Evolutionary conservation across 1,284 basidiomycete species (phyloP), one percentile per base, ranked within the genome.

Genomic region (Marasmius sp.): DNA sequence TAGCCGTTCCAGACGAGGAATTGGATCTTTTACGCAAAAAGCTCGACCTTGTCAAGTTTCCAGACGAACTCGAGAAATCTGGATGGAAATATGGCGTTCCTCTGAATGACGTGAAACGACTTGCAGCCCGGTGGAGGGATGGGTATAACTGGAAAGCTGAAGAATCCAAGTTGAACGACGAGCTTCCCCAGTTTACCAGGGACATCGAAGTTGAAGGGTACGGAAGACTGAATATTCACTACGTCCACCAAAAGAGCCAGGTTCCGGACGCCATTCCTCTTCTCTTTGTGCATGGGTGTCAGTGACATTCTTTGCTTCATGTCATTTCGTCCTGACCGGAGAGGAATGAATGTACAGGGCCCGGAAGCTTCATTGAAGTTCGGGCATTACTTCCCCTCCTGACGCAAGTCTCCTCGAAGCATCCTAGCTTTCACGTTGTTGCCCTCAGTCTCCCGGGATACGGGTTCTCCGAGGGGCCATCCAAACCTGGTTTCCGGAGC

Each of bases 341-440:
- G 5, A 27, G 27, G 27, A 27, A 27, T 27, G 16, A 43, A 11
- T 33, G 10, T 55, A 7, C 36, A 88, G 86, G 86, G 86, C 85
- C 86, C 0, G 85, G 86, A 37, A 76, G 77, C 60, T 87, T 87
- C 67, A 68, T 83, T 36, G 85, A 88, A 72, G 79, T 79, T 16
- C 72, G 73, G 55, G 88, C 85, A 70, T 70, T 87, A 0, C 70
- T 87, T 0, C 84, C 86, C 0, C 65, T 85, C 1, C 71, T 88
- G 59, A 75, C 75, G 0, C 68, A 73, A 1, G 70, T 74, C 0
- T 76, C 77, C 0, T 53, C 75, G 5, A 76, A 81, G 4, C 74
- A 81, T 49, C 85, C 85, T 1, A 82, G 78, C 59, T 88, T 88
- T 66, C 84, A 88, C 65, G 82, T 87, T 20, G 82, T 87, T 0